Evolutionary conservation across 2,329 filamentous ascomycete genomes (phyloP).

Genomic region (Berkeleyomyces basicola): DNA sequence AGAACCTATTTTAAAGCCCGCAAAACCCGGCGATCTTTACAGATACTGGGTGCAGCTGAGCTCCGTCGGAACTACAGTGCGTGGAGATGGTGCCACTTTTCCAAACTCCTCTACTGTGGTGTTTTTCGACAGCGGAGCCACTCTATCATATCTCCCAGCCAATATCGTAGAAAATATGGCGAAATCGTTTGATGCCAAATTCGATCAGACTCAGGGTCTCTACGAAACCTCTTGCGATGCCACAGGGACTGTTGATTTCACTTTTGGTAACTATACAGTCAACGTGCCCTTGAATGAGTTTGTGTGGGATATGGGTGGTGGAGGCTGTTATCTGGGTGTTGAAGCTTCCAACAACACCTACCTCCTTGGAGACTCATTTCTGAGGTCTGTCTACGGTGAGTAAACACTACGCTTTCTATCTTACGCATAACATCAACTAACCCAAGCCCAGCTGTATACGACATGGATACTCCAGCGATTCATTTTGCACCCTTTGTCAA

Average conservation of each 20-base stretch:
- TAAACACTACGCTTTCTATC: not conserved
- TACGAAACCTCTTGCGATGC: slow-evolving; percentile 32
- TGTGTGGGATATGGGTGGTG: slow-evolving; percentile 23
- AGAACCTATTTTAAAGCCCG: slow-evolving; percentile 19
- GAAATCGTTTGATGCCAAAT: slow-evolving; percentile 28
- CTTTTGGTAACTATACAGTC: slow-evolving; percentile 29
- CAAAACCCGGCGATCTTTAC: slow-evolving; percentile 17
- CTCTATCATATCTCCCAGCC: slow-evolving; percentile 48
- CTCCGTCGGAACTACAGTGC: slow-evolving; percentile 21
- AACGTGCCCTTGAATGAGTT: slow-evolving; percentile 31
- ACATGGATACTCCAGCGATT: slow-evolving; percentile 18
- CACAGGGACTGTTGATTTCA: slow-evolving; percentile 29
- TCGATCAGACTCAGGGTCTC: slow-evolving; percentile 25
- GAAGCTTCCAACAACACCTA: slow-evolving; percentile 22
- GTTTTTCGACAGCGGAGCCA: slow-evolving; percentile 51
- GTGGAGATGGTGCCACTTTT: slow-evolving; percentile 16
- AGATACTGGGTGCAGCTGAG: slow-evolving; percentile 28
- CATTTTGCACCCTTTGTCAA: slow-evolving; percentile 18
- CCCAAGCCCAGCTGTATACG: slow-evolving; percentile 14
- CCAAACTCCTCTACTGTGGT: slow-evolving; percentile 25
- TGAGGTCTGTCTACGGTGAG: slow-evolving; percentile 26
- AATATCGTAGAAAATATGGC: slow-evolving; percentile 31
- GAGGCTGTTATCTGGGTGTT: slow-evolving; percentile 30
- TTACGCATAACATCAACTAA: not conserved
- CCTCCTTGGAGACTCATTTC: slow-evolving; percentile 29